Conservation (phyloP, 106 monocot genomes). For the Dendrobium huoshanense region DNA sequence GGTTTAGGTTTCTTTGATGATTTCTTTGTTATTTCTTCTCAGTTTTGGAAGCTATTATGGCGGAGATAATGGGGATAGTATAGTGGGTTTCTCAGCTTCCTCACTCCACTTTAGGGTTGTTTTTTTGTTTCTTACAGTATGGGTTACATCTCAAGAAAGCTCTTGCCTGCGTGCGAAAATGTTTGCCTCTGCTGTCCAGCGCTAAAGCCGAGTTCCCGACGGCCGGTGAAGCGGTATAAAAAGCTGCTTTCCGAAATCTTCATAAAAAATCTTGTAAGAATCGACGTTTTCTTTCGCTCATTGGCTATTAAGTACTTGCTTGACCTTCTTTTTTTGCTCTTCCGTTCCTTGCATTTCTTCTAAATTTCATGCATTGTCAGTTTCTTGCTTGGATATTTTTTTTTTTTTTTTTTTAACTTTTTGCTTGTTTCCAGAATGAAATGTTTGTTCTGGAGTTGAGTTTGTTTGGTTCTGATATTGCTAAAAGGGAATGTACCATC, state of each 20-base stretch:
- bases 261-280: slow-evolving; percentile 57
- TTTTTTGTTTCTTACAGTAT: slow-evolving; percentile 13
- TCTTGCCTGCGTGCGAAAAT: slow-evolving; percentile 80
- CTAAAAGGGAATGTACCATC: neutral
- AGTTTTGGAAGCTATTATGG: neutral
- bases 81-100: neutral
- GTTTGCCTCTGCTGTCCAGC: slow-evolving; percentile 97
- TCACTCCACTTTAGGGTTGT: neutral
- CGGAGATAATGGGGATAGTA: neutral
- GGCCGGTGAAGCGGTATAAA: slow-evolving; percentile 94
- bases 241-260: slow-evolving; percentile 83
- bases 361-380: neutral
- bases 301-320: neutral
- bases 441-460: neutral
- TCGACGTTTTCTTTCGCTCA: neutral
- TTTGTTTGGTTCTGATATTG: neutral
- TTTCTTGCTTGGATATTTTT: neutral
- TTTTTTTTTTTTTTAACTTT: neutral
- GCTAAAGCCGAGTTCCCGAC: slow-evolving; percentile 75
- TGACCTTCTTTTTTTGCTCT: neutral
- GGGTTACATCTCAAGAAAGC: slow-evolving; percentile 82
- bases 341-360: neutral
- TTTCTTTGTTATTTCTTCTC: neutral
- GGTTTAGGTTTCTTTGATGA: slow-evolving; percentile 2
- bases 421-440: neutral